These are phyloP conservation scores for Stachybotrys echinatus DNA, from an alignment of 2,329 filamentous ascomycete genomes.

Conservation along the genomic window DNA sequence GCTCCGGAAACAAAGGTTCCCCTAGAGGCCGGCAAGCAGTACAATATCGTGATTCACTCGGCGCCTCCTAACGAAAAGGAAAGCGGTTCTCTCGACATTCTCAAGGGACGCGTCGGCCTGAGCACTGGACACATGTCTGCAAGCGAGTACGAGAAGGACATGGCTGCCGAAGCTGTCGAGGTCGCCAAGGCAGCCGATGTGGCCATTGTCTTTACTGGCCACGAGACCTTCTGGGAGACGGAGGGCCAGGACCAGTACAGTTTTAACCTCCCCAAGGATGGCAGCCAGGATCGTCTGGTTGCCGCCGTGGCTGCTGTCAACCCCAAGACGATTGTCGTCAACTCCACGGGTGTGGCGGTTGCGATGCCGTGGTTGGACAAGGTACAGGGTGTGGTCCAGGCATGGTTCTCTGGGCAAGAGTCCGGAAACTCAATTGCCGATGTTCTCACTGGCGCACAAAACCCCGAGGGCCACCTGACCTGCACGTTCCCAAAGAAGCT, in stretches of 20 bases:
- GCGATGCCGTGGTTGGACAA: constrained; percentile 50
- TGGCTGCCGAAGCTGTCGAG: constrained; percentile 44
- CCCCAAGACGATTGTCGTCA: constrained; percentile 54
- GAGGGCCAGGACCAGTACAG: constrained; percentile 68
- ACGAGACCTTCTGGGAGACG: constrained; percentile 43
- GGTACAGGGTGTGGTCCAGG: constrained; percentile 56
- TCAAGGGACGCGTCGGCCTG: constrained; percentile 24
- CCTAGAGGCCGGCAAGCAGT: constrained; percentile 20
- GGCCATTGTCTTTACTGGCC: constrained; percentile 49
- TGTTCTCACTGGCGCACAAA: constrained; percentile 58
- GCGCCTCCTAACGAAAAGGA: constrained; percentile 17
- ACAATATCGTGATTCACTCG: constrained; percentile 23
- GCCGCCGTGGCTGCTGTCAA: constrained; percentile 50
- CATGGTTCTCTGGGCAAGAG: constrained; percentile 69
- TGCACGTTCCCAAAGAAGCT: constrained; percentile 55
- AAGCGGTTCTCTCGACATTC: constrained; percentile 21
- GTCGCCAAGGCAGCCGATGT: constrained; percentile 56
- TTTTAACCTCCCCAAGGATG: constrained; percentile 56
- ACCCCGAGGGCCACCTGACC: constrained; percentile 60
- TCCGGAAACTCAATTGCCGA: constrained; percentile 64
- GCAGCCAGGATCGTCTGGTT: constrained; percentile 57
- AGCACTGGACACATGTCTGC: constrained; percentile 24
- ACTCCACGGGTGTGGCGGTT: constrained; percentile 61
- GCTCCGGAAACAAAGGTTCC: constrained; percentile 23
- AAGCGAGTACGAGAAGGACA: constrained; percentile 26